phyloP scores from a whole-genome alignment of 257 asterid species.

The Jaltomata sinuosa region DNA sequence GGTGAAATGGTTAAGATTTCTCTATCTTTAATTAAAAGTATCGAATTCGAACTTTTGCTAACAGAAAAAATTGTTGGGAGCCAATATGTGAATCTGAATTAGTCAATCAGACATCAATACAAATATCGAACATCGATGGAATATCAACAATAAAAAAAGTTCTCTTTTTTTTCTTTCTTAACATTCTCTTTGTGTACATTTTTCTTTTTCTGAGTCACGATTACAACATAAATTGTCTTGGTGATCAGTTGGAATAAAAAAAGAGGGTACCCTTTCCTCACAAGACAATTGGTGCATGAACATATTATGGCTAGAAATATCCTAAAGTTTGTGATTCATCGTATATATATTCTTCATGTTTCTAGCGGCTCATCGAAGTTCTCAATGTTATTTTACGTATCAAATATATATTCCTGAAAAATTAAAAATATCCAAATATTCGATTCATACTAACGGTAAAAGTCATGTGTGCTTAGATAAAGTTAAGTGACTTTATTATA shows the following conservation, averaged over 20 bases:
- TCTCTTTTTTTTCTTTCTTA: no score
- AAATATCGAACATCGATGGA: not conserved
- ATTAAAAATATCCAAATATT: not conserved
- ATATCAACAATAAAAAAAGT: not conserved
- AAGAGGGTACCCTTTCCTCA: not conserved
- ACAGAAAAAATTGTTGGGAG: rapidly evolving
- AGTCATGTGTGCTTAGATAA: not conserved
- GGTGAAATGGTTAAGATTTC: not conserved
- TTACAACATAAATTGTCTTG: not conserved
- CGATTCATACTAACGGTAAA: not conserved
- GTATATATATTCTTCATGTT: not conserved
- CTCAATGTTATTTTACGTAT: not conserved
- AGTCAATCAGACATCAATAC: rapidly evolving
- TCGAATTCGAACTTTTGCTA: not conserved
- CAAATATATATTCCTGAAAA: not conserved
- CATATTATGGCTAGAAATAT: not conserved
- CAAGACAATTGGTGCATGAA: not conserved
- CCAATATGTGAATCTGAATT: rapidly evolving
- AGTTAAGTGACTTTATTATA: not conserved
- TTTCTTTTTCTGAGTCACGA: not conserved
- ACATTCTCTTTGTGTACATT: not conserved
- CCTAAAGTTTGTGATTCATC: not conserved
- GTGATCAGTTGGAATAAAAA: not conserved
- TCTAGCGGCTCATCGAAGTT: not conserved
- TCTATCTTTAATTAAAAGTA: not conserved